Evolutionary conservation across 345 rosid genomes (phyloP), one percentile per base, ranked within the genome.

Genomic region (Psidium guajava): DNA sequence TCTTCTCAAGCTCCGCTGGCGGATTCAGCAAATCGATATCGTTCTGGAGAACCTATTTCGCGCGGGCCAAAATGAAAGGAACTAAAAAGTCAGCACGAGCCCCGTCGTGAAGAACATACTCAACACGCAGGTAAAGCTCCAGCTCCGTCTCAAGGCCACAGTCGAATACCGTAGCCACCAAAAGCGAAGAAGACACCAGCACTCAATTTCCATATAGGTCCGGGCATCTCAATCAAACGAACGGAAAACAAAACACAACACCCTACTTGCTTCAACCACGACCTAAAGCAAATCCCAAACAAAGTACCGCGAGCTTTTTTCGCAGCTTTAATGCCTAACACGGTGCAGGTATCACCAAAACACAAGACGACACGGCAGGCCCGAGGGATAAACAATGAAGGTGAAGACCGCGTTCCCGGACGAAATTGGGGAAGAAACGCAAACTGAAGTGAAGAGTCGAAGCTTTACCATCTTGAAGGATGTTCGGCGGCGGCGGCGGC

Each of bases 1-100:
- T 92, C 93, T 94, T 94, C 92, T 94, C 97, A 51, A 93, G 92
- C 91, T 92, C 95, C 22, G 89, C 94, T 6, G 96, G 97, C 32
- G 96, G 97, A 87, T 94, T 92, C 85, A 93, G 91, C 88, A 91
- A 89, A 87, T 94, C 96, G 75, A 94, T 87, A 85, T 94, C 96
- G 87, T 94, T 94, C 83, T 93, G 95, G 58, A 94, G 92, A 89
- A 92, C 96, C 94, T 92, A 83, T 69, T 1, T 32, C 77, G 36
- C 54, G 11, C 11, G 18, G 4, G 36, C 54, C 28, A 0, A 56
- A 77, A 42, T 36, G 22, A 4, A 52, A 77, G 8, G 15, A 47
- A 55, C 40, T 7, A 21, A 3, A 69, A 69, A 32, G 77, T 69
- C 77, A 69, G 77, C 77, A 32, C 24, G 24, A 69, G 4, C 47